Conservation (phyloP, 768 basidiomycete genomes). For the Trametes punicea region DNA sequence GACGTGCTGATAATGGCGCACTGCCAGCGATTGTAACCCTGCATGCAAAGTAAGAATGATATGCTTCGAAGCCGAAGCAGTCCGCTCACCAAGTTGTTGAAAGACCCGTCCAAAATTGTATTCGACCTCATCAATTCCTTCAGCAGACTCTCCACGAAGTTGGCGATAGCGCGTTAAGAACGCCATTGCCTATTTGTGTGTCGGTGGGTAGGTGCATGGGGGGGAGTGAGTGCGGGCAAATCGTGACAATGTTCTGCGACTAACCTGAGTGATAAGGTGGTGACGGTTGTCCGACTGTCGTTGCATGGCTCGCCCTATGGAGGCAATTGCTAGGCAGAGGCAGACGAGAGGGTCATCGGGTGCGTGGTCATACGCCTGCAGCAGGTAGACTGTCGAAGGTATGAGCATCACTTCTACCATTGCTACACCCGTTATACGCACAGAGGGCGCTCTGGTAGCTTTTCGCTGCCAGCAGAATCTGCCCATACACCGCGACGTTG, state of each 20-base stretch:
- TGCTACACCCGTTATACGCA: conserved; percentile 38
- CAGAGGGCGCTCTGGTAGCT: conserved; percentile 92
- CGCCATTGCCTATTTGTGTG: conserved; percentile 62
- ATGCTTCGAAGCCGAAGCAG: background rate
- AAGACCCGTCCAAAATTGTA: conserved; percentile 92
- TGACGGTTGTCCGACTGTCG: conserved; percentile 93
- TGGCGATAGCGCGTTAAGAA: conserved; percentile 80
- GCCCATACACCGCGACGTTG: conserved; percentile 73
- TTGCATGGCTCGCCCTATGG: conserved; percentile 88
- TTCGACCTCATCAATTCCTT: conserved; percentile 71
- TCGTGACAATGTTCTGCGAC: background rate
- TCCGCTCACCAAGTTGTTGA: conserved; percentile 95
- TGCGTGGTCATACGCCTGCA: conserved; percentile 85
- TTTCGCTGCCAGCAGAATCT: conserved; percentile 77
- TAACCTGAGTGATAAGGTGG: conserved; percentile 76
- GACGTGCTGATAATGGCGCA: conserved; percentile 79
- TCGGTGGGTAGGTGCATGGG: background rate
- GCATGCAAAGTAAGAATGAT: background rate
- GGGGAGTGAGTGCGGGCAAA: too few species aligned
- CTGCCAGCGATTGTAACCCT: conserved; percentile 83
- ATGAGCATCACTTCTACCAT: background rate
- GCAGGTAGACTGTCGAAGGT: conserved; percentile 64
- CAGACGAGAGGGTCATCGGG: conserved; percentile 84
- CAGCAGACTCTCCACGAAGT: conserved; percentile 44
- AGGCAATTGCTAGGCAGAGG: conserved; percentile 78